Evolutionary conservation across 352 stramenopile species (phyloP), one percentile per base, ranked within the genome.

Genomic region (Pythium brachiatum): DNA sequence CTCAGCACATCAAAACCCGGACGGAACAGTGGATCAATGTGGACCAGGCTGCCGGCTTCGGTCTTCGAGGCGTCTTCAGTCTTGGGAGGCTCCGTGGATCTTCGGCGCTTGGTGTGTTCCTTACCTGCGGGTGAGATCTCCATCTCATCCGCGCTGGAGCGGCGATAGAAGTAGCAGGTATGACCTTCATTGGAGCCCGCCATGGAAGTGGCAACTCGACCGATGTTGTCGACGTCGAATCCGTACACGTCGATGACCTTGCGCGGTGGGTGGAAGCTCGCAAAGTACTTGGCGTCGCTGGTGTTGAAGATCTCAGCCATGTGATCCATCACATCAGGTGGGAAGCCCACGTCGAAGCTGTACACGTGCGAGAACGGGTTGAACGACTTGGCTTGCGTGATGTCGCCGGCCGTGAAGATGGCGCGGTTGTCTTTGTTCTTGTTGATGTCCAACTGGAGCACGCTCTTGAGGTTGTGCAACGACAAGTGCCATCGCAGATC

Each of bases 351-450:
- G 59, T 99, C 96, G 70, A 99, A 99, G 83, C 97, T 99, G 75
- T 99, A 99, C 21, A 99, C 86, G 74, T 99, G 97, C 7, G 96
- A 98, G 66, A 99, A 99, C 0, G 96, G 96, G 74, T 99, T 92
- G 38, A 99, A 95, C 29, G 86, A 96, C 32, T 88, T 79, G 0
- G 95, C 96, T 61, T 96, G 72, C 12, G 87, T 97, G 60, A 99
- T 98, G 73, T 99, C 95, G 11, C 92, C 94, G 8, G 91, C 84
- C 2, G 92, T 88, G 62, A 99, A 98, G 36, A 97, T 85, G 26
- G 85, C 95, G 23, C 69, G 68, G 27, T 77, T 78, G 11, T 56
- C 69, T 62, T 78, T 92, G 66, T 74, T 73, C 58, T 78, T 81
- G 66, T 79, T 78, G 23, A 64, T 74, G 8, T 94, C 83, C 7